These are phyloP conservation scores for Chalciporus sp. DNA, from an alignment of 1,284 basidiomycete genomes.

Conservation along the genomic window DNA sequence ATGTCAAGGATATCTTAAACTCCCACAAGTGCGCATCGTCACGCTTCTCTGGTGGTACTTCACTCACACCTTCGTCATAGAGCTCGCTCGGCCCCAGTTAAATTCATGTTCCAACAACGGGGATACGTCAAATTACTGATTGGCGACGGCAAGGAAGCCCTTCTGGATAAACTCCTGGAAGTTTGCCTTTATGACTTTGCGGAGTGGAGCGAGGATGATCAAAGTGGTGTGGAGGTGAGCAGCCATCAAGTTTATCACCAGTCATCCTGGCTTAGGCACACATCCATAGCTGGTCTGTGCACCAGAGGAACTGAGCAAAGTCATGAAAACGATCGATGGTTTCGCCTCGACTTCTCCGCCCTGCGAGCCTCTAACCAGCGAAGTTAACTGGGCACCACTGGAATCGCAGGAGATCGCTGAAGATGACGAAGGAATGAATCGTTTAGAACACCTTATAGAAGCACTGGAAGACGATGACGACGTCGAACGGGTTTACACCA, in stretches of 20 bases:
- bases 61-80: constrained; percentile 38
- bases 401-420: constrained; percentile 39
- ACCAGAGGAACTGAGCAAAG: constrained; percentile 46
- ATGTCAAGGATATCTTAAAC: constrained; percentile 62
- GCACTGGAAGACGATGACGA: constrained; percentile 66
- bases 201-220: constrained; percentile 33
- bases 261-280: not conserved
- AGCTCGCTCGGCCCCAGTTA: constrained; percentile 71
- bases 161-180: constrained; percentile 53
- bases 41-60: constrained; percentile 1
- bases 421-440: constrained; percentile 41
- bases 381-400: constrained; percentile 58
- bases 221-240: constrained; percentile 46
- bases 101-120: constrained; percentile 75
- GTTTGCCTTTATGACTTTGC: constrained; percentile 61
- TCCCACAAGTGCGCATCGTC: constrained; percentile 53
- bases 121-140: constrained; percentile 64
- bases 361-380: constrained; percentile 51
- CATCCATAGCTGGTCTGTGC: constrained; percentile 59
- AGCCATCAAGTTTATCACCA: not conserved
- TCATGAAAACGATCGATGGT: constrained; percentile 47
- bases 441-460: constrained; percentile 51
- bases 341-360: constrained; percentile 32
- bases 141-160: constrained; percentile 46
- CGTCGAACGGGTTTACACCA: constrained; percentile 65